Percentiles rank a stretch among this genome's conserved stretches.
phyloP scores from a whole-genome alignment of 176 grass and related monocot species.

The Ananas comosus region DNA sequence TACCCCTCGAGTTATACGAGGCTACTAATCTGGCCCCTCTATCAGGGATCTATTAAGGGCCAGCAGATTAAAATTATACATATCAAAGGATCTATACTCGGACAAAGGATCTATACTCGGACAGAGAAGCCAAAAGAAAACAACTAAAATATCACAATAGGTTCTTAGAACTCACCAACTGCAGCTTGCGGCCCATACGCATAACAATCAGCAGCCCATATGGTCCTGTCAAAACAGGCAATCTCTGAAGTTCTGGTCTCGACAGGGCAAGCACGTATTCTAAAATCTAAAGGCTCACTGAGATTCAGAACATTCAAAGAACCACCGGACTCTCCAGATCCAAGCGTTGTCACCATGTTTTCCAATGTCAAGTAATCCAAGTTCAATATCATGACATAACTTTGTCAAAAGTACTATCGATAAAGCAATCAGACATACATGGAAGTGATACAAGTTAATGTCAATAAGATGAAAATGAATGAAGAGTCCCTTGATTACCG shows the following conservation, averaged over 20 bases:
- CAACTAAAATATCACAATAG: not conserved
- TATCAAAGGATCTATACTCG: too few relatives aligned
- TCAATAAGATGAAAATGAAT: too few relatives aligned
- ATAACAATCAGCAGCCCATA: constrained; percentile 60
- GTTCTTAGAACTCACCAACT: constrained; percentile 44
- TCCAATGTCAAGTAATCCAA: constrained; percentile 45
- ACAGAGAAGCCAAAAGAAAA: not conserved
- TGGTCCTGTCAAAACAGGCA: constrained; percentile 38
- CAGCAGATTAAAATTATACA: too few relatives aligned
- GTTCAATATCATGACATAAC: not conserved
- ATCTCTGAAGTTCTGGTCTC: constrained; percentile 17
- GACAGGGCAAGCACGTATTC: not conserved
- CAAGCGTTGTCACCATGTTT: constrained; percentile 67
- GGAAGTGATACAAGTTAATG: not conserved
- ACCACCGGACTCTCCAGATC: constrained; percentile 39
- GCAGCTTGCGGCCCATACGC: constrained; percentile 34
- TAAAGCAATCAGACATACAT: not conserved
- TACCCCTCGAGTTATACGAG: too few relatives aligned
- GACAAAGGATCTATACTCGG: too few relatives aligned
- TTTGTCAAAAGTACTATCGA: not conserved
- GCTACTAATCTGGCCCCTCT: too few relatives aligned
- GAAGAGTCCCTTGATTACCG: too few relatives aligned
- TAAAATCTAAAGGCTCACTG: constrained; percentile 25
- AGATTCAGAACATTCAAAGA: constrained; percentile 49
- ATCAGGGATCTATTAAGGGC: too few relatives aligned